phyloP scores from a whole-genome alignment of 441 rosid genomes.

The Mallotus japonicus region DNA sequence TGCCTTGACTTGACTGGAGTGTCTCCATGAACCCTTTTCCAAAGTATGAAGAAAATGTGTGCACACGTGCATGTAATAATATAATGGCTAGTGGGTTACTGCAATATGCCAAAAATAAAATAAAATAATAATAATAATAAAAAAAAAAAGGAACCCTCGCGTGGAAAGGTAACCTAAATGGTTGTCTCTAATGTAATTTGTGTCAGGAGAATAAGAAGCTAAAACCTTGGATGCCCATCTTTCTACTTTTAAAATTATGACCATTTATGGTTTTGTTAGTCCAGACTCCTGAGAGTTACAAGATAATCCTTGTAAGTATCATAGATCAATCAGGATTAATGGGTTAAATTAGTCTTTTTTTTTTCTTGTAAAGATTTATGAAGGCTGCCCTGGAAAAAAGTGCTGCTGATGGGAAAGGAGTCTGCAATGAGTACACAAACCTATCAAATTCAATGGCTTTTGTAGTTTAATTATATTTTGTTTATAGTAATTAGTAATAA shows the following conservation, averaged over 20 bases:
- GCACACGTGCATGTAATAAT: conserved; percentile 46
- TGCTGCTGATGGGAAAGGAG: neutral
- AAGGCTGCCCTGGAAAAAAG: neutral
- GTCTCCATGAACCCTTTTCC: conserved; percentile 15
- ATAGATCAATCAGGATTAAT: neutral
- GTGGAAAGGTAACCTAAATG: conserved; percentile 45
- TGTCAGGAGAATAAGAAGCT: conserved; percentile 51
- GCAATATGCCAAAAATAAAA: too few relatives aligned
- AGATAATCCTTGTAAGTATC: neutral
- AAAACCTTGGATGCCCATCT: conserved; percentile 52
- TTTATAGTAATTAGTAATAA: too few relatives aligned
- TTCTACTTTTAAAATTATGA: conserved; percentile 25
- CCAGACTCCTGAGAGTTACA: neutral
- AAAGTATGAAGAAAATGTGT: conserved; percentile 21
- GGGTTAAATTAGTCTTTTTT: neutral
- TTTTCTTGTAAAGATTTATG: neutral
- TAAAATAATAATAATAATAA: too few relatives aligned
- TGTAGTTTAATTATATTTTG: too few relatives aligned
- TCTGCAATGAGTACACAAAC: neutral
- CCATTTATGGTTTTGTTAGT: neutral
- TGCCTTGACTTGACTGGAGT: conserved; percentile 21
- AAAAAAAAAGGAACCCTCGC: conserved; percentile 35
- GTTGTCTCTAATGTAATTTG: conserved; percentile 48
- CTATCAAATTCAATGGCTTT: too few relatives aligned
- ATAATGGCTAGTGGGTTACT: neutral